Evolutionary conservation across 441 rosid species (phyloP), one percentile per base, ranked within the genome.

Genomic region (Pelargonium fulgidum): DNA sequence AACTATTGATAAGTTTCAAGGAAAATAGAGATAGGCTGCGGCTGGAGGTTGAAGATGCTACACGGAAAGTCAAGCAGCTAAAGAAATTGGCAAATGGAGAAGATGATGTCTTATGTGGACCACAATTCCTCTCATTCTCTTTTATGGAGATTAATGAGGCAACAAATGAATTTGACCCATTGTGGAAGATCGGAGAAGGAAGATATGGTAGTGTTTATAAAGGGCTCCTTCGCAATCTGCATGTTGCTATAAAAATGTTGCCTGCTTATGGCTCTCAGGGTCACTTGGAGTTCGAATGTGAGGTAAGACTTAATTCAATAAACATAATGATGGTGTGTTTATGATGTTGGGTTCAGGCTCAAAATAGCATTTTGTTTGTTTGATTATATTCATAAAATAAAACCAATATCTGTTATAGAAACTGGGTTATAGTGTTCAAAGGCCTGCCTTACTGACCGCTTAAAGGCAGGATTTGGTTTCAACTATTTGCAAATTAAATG

Each of bases 111-210:
- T 81, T 83, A 76, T 78, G 77, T 14, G 77, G 86, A 41, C 78
- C 93, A 54, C 78, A 85, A 44, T 81, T 88, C 68, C 86, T 91
- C 65, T 89, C 86, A 22, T 88, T 87, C 78, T 89, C 98, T 63
- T 93, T 93, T 73, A 66, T 79, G 74, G 97, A 93, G 78, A 81
- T 93, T 78, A 88, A 80, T 68, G 85, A 88, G 69, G 97, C 95
- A 72, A 93, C 98, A 68, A 80, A 80, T 42, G 72, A 83, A 42
- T 88, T 93, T 56, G 95, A 93, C 66, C 93, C 85, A 5, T 84
- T 90, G 67, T 82, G 87, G 87, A 91, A 84, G 82, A 89, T 93
- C 70, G 90, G 92, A 70, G 98, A 91, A 70, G 97, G 96, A 72
- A 84, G 77, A 74, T 84, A 81, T 68, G 98, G 98, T 74, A 87